Base-by-base conservation (phyloP, 208 protist genomes). In the Trypanosoma grayi region DNA sequence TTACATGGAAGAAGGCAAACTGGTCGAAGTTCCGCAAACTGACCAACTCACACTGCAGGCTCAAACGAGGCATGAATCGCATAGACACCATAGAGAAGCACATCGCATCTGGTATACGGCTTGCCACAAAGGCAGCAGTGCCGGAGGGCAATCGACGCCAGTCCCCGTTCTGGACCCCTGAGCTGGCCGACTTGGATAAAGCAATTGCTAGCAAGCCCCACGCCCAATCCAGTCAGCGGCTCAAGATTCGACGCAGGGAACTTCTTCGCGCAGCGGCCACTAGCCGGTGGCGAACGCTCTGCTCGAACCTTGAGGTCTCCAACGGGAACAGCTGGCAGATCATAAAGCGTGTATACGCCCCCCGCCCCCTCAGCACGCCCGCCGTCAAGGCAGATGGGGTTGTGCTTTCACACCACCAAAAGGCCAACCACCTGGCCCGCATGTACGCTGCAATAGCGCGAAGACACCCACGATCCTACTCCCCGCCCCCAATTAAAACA, bases 1-100 rank as follows among this genome's bases (percentile, higher is more conserved):
- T 4, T 56, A 66, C 50, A 22, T 58, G 60, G 60, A 56, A 58
- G 25, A 66, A 66, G 24, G 60, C 50, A 28, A 56, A 37, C n/a
- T 65, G 30, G 4, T 20, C 5, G 25, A 0, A 20, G 25, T n/a
- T 65, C 10, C 43, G 50, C 16, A 39, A 39, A 31, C 2, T 62
- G 43, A 52, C 22, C 10, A 25, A 62, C 22, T n/a, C 24, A 2
- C 46, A 41, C 7, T 36, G 27, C 30, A 8, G 20, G 5, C 16
- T 39, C 16, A 4, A 5, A 48, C 4, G 41, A 0, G 47, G 56
- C 34, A n/a, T 7, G 13, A 62, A 39, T 16, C 25, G 28, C 16
- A 28, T 44, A 27, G 22, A 62, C 28, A 44, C 18, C 6, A 24
- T 27, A 18, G 9, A 50, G 13, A 22, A 36, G 13, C 4, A 14